Evolutionary conservation across 176 grass and related monocot genomes (phyloP).

Genomic region (Phoenix roebelenii): DNA sequence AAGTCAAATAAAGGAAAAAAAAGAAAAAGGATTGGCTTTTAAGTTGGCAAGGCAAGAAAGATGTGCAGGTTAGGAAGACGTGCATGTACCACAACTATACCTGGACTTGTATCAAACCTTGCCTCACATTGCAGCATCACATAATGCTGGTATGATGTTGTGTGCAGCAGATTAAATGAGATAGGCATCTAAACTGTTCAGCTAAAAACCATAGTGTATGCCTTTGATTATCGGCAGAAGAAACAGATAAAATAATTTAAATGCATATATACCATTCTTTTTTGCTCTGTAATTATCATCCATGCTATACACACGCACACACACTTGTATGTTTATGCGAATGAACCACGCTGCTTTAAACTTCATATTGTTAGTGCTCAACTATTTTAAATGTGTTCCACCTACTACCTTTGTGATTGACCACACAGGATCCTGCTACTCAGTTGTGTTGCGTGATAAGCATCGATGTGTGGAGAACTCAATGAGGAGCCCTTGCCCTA

Average conservation of each 20-base stretch:
- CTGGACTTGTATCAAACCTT: no score
- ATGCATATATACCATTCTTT: not conserved
- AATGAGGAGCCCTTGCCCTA: slow-evolving; percentile 90
- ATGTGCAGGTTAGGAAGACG: no score
- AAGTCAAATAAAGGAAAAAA: no score
- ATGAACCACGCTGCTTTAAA: not conserved
- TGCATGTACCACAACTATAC: no score
- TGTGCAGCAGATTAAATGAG: no score
- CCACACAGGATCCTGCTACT: slow-evolving; percentile 77
- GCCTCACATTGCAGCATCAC: no score
- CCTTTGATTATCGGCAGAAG: not conserved
- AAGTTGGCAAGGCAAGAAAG: no score
- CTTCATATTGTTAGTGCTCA: no score
- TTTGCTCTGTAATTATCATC: not conserved
- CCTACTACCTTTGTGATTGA: not conserved
- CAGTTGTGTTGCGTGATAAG: slow-evolving; percentile 42
- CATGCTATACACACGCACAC: not conserved
- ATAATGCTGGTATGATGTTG: no score
- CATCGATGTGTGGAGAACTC: slow-evolving; percentile 93
- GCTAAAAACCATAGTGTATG: no score
- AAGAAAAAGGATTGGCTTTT: no score
- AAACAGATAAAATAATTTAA: not conserved
- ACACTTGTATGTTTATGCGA: not conserved
- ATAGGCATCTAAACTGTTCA: no score
- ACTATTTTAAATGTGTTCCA: not conserved